A percentile compares a stretch with the other conserved stretches of the same genome.
These are phyloP conservation scores for Aspergillus sp. DNA, from an alignment of 2,329 filamentous ascomycete genomes.

Conservation along the genomic window DNA sequence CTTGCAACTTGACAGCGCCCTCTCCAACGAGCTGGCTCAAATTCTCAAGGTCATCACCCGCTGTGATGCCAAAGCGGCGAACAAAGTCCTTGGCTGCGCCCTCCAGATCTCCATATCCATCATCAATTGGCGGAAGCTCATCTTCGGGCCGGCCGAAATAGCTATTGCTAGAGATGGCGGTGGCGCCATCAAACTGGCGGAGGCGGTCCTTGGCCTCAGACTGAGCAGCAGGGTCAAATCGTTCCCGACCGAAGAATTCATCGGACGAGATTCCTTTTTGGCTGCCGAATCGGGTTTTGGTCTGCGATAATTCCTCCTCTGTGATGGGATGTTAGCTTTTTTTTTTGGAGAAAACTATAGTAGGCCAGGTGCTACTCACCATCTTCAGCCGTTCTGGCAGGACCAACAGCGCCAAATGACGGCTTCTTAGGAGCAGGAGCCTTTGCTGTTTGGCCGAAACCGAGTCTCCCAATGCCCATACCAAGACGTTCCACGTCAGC, in stretches of 20 bases:
- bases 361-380: constrained; percentile 45
- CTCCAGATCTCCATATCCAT: constrained; percentile 81
- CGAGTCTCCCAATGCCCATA: constrained; percentile 77
- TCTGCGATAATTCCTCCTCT: constrained; percentile 73
- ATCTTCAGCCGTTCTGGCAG: constrained; percentile 60
- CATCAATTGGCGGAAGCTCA: constrained; percentile 57
- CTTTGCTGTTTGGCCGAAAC: constrained; percentile 76
- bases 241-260: constrained; percentile 91
- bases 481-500: constrained; percentile 82
- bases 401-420: constrained; percentile 79
- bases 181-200: constrained; percentile 86
- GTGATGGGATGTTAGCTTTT: constrained; percentile 2
- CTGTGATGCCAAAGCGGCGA: constrained; percentile 87
- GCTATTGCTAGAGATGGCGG: constrained; percentile 86
- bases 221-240: constrained; percentile 71
- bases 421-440: constrained; percentile 63
- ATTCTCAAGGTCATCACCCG: constrained; percentile 92
- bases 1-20: constrained; percentile 75
- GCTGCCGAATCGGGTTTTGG: constrained; percentile 75
- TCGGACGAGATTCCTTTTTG: constrained; percentile 98
- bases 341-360: neutral
- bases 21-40: constrained; percentile 74
- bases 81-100: constrained; percentile 93
- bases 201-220: constrained; percentile 80
- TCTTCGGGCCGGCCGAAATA: constrained; percentile 95